These are phyloP conservation scores for Hibiscus syriacus DNA, from an alignment of 345 rosid genomes.

Conservation along the genomic window DNA sequence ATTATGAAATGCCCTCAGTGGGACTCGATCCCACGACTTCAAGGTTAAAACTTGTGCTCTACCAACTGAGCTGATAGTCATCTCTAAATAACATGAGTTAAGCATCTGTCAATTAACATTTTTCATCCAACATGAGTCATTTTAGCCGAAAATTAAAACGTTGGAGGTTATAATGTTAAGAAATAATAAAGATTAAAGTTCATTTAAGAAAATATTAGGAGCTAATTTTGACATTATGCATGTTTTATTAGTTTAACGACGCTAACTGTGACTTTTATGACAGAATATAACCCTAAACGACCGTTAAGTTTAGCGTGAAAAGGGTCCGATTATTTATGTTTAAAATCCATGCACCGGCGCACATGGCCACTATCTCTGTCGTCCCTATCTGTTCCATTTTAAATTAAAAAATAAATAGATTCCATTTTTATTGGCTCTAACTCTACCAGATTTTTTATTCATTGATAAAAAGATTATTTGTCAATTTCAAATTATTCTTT, in stretches of 20 bases:
- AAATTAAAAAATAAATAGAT: neutral
- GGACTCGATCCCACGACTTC: no score
- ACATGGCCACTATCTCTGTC: conserved; percentile 30
- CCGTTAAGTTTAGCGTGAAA: conserved; percentile 14
- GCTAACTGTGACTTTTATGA: neutral
- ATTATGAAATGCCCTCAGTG: no score
- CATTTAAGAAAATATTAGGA: no score
- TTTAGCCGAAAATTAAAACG: no score
- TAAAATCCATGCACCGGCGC: conserved; percentile 26
- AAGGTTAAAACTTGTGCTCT: no score
- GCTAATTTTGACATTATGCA: neutral
- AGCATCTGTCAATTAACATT: no score
- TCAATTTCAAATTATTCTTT: neutral
- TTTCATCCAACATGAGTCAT: no score
- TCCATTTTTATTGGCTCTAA: neutral
- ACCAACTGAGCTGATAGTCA: no score
- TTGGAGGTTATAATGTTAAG: no score
- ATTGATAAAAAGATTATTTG: neutral
- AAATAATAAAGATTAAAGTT: no score
- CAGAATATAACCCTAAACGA: neutral
- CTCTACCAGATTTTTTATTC: neutral
- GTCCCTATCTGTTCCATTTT: conserved; percentile 11
- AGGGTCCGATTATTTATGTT: neutral
- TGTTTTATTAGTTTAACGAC: neutral
- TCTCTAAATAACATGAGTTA: no score